phyloP scores from a whole-genome alignment of 2,329 filamentous ascomycete genomes.

The Aspergillus vadensis region DNA sequence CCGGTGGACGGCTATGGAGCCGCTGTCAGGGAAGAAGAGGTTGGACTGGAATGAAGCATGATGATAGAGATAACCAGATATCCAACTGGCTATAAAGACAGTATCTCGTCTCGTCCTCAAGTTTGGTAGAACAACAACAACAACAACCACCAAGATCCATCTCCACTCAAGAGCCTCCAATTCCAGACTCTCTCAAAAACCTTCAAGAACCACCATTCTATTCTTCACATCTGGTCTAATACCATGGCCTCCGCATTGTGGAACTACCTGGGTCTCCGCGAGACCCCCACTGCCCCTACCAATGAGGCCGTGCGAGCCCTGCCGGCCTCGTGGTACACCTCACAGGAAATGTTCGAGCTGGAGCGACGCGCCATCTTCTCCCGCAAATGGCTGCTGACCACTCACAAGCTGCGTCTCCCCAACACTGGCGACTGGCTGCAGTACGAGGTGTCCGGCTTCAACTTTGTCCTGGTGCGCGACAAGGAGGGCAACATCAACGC shows the following conservation, averaged over 20 bases:
- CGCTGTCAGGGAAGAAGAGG: background rate
- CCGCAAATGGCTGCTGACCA: slow-evolving; percentile 50
- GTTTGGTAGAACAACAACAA: too few relatives aligned
- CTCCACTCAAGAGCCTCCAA: too few relatives aligned
- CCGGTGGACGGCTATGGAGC: background rate
- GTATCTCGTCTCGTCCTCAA: too few relatives aligned
- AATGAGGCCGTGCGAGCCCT: slow-evolving; percentile 46
- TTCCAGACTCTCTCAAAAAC: too few relatives aligned
- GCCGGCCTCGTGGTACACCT: slow-evolving; percentile 55
- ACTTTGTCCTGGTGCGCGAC: slow-evolving; percentile 57
- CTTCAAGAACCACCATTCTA: background rate
- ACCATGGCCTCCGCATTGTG: slow-evolving; percentile 1
- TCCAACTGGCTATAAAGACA: too few relatives aligned
- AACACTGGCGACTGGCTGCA: slow-evolving; percentile 60
- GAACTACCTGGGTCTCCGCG: slow-evolving; percentile 40
- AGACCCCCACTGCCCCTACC: slow-evolving; percentile 12
- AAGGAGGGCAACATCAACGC: slow-evolving; percentile 56
- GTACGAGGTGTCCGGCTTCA: slow-evolving; percentile 59
- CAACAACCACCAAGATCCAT: too few relatives aligned
- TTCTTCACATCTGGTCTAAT: background rate
- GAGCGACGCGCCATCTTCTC: slow-evolving; percentile 61
- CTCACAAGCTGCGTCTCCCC: slow-evolving; percentile 49
- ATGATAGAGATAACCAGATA: too few relatives aligned
- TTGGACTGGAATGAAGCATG: too few relatives aligned
- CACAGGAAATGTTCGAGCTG: slow-evolving; percentile 53